Conservation (phyloP, 1,284 basidiomycete species). For the Malassezia slooffiae region DNA sequence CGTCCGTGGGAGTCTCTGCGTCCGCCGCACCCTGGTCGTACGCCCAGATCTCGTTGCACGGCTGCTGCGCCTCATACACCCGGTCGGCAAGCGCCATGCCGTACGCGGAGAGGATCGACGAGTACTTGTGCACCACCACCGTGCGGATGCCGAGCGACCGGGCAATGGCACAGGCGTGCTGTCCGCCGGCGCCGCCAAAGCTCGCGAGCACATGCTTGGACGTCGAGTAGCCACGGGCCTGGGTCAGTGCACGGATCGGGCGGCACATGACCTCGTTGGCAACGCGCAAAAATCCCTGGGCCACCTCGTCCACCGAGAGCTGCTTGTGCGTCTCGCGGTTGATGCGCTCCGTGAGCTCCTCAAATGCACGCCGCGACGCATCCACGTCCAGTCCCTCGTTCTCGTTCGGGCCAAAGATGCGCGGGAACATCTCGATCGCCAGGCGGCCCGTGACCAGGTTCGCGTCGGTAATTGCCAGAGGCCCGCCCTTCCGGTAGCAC, state of each 20-base stretch:
- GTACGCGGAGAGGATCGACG: slow-evolving; percentile 77
- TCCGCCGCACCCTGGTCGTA: slow-evolving; percentile 4
- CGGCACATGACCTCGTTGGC: slow-evolving; percentile 60
- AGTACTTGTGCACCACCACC: slow-evolving; percentile 73
- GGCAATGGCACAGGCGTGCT: slow-evolving; percentile 82
- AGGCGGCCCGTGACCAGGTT: slow-evolving; percentile 42
- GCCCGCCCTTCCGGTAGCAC: slow-evolving; percentile 44
- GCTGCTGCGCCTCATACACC: slow-evolving; percentile 64
- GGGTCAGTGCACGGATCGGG: slow-evolving; percentile 81
- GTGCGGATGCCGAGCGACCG: slow-evolving; percentile 67
- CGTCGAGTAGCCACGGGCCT: slow-evolving; percentile 74
- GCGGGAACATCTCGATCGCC: slow-evolving; percentile 55
- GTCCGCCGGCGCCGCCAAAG: slow-evolving; percentile 83
- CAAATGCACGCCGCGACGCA: slow-evolving; percentile 55
- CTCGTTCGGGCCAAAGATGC: slow-evolving; percentile 76
- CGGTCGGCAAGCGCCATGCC: slow-evolving; percentile 80
- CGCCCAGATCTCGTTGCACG: slow-evolving; percentile 60
- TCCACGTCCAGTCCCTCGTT: slow-evolving; percentile 65
- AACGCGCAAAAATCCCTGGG: slow-evolving; percentile 56
- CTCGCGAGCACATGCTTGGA: slow-evolving; percentile 76
- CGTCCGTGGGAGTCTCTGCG: not conserved
- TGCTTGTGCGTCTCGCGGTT: slow-evolving; percentile 56
- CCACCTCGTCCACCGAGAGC: slow-evolving; percentile 69
- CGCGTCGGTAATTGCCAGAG: slow-evolving; percentile 43
- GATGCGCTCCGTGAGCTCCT: slow-evolving; percentile 59